Evolutionary conservation across 768 basidiomycete species (phyloP), one percentile per base, ranked within the genome.

Genomic region (Russula brevipes): DNA sequence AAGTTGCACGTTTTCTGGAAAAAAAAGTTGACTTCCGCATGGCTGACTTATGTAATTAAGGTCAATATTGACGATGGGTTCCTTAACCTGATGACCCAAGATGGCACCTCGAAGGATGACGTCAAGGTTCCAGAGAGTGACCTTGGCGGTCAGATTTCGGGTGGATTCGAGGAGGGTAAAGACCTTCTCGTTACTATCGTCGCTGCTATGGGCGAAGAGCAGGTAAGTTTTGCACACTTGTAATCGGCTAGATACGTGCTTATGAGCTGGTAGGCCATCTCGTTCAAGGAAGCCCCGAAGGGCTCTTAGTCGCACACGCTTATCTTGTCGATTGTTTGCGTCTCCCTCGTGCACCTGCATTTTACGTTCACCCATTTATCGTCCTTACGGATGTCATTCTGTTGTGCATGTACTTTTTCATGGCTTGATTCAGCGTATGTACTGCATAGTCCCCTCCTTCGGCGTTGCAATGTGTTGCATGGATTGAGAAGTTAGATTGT

Each of bases 11-110:
- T 66, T 9, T 54, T 46, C 56, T 54, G 5, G 41, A 11, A 19
- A 45, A 8, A 19, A 35, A 14, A 31, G 19, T 16, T 36, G 5
- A 2, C 16, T 10, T 39, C 54, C 9, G 42, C 46, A 12, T 17
- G 16, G 30, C 59, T 61, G 45, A 54, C 31, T 59, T 14, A 54
- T 35, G 7, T 14, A 45, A 17, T 31, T 0, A 65, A 91, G 88
- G 81, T 89, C 73, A 87, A 94, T 82, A 84, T 97, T 70, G 93
- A 96, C 69, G 96, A 97, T 57, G 91, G 85, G 66, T 97, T 87
- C 84, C 87, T 99, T 73, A 97, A 94, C 85, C 84, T 99, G 71
- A 89, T 99, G 90, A 82, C 79, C 69, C 50, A 71, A 70, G 94
- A 96, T 54, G 94, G 94, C 60, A 69, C 69, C 68, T 3, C 88